Conservation (phyloP, 352 stramenopile species). For the Phytophthora cajani region DNA sequence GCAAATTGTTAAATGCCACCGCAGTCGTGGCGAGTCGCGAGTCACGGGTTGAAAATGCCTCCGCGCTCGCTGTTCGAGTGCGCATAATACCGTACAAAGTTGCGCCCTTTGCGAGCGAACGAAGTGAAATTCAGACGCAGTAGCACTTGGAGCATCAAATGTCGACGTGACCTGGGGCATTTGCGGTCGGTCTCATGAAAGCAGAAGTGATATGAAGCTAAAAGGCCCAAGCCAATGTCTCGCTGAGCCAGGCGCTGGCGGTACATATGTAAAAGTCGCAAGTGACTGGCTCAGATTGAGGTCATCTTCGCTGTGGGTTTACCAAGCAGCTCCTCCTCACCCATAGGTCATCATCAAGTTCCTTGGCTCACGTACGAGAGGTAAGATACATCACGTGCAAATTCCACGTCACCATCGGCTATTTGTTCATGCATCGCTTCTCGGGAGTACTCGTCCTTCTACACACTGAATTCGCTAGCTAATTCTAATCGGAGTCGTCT, state of each 20-base stretch:
- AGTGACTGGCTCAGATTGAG: constrained; percentile 5
- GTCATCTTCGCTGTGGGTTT: background rate
- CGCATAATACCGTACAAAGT: background rate
- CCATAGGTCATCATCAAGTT: background rate
- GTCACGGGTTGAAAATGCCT: background rate
- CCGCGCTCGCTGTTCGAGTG: background rate
- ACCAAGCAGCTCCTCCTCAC: background rate
- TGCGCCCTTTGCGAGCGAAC: background rate
- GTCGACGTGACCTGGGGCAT: background rate
- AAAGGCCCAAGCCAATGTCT: background rate
- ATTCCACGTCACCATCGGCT: background rate
- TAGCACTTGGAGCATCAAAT: background rate
- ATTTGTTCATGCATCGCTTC: constrained; percentile 19
- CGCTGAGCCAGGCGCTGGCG: background rate
- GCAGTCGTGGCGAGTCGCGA: background rate
- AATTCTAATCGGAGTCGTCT: constrained; percentile 41
- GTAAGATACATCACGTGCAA: background rate
- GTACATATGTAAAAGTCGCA: background rate
- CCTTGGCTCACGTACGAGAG: background rate
- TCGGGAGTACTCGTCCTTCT: constrained; percentile 12
- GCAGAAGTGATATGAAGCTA: constrained; percentile 5
- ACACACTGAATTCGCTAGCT: constrained; percentile 24
- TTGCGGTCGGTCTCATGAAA: background rate
- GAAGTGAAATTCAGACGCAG: constrained; percentile 1
- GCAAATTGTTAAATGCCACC: constrained; percentile 6